Evolutionary conservation across 2,329 filamentous ascomycete species (phyloP), one percentile per base, ranked within the genome.

Genomic region (Cucurbitaria berberidis): DNA sequence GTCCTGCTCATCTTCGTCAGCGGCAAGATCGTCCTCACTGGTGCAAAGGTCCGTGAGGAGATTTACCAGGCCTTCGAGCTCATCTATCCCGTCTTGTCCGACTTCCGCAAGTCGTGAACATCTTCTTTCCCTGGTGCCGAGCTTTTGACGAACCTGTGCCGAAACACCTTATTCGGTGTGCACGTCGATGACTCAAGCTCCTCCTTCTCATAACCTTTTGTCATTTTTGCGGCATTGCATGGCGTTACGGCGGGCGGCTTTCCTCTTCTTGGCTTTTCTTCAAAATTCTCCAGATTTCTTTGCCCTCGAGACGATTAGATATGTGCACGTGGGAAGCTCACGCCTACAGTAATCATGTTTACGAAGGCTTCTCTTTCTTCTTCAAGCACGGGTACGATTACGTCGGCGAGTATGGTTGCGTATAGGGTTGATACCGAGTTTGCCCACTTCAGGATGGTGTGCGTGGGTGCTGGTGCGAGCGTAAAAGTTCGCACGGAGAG

Each of bases 1-100:
- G 93, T 98, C 48, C 87, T 98, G 22, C 82, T 98, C 73, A 97
- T 99, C 77, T 98, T 98, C 81, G 93, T 98, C 70, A 95, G 89
- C 71, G 95, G 93, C 73, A 98, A 98, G 85, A 98, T 98, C 59
- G 95, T 98, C 70, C 84, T 98, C 74, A 98, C 95, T 36, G 95
- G 95, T 72, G 95, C 95, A 64, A 98, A 99, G 76, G 93, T 98
- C 62, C 89, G 95, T 67, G 95, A 99, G 78, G 95, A 98, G 81
- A 98, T 99, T 65, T 76, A 76, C 64, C 72, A 75, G 51, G 75
- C 75, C 26, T 77, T 77, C 50, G 75, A 77, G 63, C 69, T 63
- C 48, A 61, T 53, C 57, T 64, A 73, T 65, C 63, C 63, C 32
- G 62, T 64, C 53, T 51, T 62, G 39, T 64, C 85, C 51, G 84